These are phyloP conservation scores for Chaetomiaceae sp. DNA, from an alignment of 2,329 filamentous ascomycete species.

Conservation along the genomic window DNA sequence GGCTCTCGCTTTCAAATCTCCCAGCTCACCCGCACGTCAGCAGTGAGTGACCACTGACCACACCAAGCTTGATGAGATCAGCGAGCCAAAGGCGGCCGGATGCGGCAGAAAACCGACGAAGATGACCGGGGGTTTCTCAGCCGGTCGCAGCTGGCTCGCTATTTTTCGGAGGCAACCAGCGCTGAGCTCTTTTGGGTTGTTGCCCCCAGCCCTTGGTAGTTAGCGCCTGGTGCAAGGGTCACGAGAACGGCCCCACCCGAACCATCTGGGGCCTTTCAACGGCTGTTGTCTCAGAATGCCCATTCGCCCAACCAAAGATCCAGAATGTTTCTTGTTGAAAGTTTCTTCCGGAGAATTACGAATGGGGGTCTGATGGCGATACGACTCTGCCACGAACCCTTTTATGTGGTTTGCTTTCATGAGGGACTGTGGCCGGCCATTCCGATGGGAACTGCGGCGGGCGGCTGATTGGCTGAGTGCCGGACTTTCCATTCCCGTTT, in stretches of 20 bases:
- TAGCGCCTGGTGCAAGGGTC: not conserved
- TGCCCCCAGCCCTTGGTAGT: not conserved
- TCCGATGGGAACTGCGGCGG: too few relatives aligned
- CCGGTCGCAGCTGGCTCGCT: not conserved
- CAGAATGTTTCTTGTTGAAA: conserved; percentile 12
- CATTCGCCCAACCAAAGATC: conserved; percentile 10
- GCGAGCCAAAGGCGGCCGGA: conserved; percentile 13
- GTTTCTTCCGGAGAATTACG: not conserved
- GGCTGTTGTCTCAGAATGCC: conserved; percentile 9
- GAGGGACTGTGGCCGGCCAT: too few relatives aligned
- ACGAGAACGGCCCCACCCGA: not conserved
- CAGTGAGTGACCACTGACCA: not conserved
- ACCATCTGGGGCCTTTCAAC: not conserved
- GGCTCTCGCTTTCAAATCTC: too few relatives aligned
- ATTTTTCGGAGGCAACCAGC: not conserved
- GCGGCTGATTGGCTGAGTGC: too few relatives aligned
- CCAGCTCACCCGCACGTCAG: not conserved
- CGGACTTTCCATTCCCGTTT: too few relatives aligned
- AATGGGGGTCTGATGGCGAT: not conserved
- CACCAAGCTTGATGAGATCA: conserved; percentile 17
- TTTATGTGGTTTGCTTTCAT: too few relatives aligned
- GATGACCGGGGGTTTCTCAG: not conserved
- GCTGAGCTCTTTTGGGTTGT: too few relatives aligned
- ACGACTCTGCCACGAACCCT: not conserved
- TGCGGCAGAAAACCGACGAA: conserved; percentile 12